Conservation (phyloP, 371 early-diverging fungal species). For the Gilbertella persicaria region DNA sequence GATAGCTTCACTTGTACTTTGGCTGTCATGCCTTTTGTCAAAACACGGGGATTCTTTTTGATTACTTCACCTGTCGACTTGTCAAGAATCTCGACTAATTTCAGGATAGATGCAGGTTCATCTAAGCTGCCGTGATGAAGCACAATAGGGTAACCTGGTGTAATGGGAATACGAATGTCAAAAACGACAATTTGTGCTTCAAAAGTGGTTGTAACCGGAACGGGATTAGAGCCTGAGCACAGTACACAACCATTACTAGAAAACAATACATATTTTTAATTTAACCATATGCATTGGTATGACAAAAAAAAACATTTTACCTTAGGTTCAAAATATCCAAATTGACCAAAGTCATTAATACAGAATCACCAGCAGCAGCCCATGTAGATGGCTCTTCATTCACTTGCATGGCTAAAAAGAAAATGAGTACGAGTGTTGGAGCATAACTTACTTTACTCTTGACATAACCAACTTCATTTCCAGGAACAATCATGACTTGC, state of each 20-base stretch:
- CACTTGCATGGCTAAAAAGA: conserved; percentile 64
- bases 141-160: conserved; percentile 86
- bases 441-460: conserved; percentile 53
- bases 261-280: not conserved
- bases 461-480: conserved; percentile 74
- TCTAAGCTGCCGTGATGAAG: conserved; percentile 82
- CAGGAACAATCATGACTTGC: conserved; percentile 77
- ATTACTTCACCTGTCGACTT: conserved; percentile 82
- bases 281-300: too few species aligned
- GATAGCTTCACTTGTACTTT: conserved; percentile 76
- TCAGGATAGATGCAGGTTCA: conserved; percentile 76
- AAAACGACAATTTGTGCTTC: conserved; percentile 90
- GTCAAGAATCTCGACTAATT: conserved; percentile 73
- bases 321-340: conserved; percentile 80
- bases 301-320: too few species aligned
- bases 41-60: conserved; percentile 82
- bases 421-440: not conserved
- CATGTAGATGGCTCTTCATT: conserved; percentile 73
- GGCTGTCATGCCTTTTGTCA: conserved; percentile 81
- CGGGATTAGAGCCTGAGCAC: conserved; percentile 65
- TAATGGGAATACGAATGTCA: conserved; percentile 87
- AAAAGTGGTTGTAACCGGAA: conserved; percentile 76
- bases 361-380: conserved; percentile 95
- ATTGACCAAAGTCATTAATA: conserved; percentile 73
- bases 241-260: conserved; percentile 76